A percentile compares a stretch with the other conserved stretches of the same genome.
Evolutionary conservation across 106 monocot species (phyloP).

Genomic region (Triglochin maritima): DNA sequence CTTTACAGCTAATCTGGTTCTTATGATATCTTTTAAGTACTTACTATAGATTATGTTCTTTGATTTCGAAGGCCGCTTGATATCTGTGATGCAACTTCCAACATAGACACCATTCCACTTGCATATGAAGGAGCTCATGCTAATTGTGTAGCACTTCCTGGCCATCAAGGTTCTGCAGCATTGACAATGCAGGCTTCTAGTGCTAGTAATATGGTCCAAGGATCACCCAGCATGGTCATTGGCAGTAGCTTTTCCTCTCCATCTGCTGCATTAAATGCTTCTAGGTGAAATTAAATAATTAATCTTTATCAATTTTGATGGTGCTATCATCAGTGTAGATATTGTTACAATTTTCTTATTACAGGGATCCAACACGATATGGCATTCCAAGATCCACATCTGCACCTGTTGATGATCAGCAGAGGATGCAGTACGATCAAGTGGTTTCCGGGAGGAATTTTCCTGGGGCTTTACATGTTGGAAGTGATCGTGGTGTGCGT

Average conservation of each 20-base stretch:
- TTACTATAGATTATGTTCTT: neutral
- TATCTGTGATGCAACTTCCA: conserved; percentile 51
- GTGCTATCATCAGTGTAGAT: neutral
- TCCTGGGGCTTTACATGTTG: conserved; percentile 39
- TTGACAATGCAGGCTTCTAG: conserved; percentile 43
- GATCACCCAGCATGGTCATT: conserved; percentile 50
- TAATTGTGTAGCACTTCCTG: conserved; percentile 28
- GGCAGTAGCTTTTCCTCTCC: conserved; percentile 38
- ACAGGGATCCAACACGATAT: conserved; percentile 62
- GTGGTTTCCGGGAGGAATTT: conserved; percentile 54
- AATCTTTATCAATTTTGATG: neutral
- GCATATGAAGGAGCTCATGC: conserved; percentile 53
- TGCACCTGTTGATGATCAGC: conserved; percentile 58
- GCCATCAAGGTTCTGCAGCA: conserved; percentile 36
- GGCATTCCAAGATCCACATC: conserved; percentile 41
- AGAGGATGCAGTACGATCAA: conserved; percentile 57
- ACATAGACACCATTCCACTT: conserved; percentile 27
- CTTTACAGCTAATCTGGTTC: neutral
- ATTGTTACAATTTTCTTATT: conserved; percentile 6
- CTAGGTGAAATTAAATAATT: conserved; percentile 41
- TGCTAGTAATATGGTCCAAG: conserved; percentile 38
- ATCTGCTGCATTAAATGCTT: conserved; percentile 31
- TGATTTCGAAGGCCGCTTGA: conserved; percentile 59
- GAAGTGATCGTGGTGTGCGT: conserved; percentile 51
- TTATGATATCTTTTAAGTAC: neutral